Conservation (phyloP, 257 asterid genomes). For the Leonotis leonurus region DNA sequence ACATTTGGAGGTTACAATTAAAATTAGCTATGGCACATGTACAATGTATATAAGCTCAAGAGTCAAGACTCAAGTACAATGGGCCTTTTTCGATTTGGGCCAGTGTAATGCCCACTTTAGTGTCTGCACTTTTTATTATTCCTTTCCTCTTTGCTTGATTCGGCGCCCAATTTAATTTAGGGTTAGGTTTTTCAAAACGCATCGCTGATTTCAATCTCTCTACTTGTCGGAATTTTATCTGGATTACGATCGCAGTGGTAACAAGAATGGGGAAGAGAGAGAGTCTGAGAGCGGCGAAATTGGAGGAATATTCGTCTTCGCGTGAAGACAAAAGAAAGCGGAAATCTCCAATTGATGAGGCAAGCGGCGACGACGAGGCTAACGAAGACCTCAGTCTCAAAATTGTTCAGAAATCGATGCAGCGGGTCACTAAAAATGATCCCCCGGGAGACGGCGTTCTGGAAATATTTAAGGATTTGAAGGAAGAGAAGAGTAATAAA, state of each 20-base stretch:
- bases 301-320: constrained; percentile 20
- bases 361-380: constrained; percentile 51
- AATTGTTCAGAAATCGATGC: constrained; percentile 56
- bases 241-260: background rate
- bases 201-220: background rate
- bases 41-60: too few species aligned
- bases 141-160: too few species aligned
- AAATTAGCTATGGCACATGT: too few species aligned
- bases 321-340: constrained; percentile 28
- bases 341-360: constrained; percentile 12
- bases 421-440: constrained; percentile 18
- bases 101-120: too few species aligned
- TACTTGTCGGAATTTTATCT: background rate
- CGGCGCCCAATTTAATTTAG: too few species aligned
- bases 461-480: constrained; percentile 29
- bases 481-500: constrained; percentile 33
- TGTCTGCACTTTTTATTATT: too few species aligned
- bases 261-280: constrained; percentile 39
- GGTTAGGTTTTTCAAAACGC: constrained; percentile 10
- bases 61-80: too few species aligned
- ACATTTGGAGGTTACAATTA: too few species aligned
- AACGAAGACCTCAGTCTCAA: constrained; percentile 77
- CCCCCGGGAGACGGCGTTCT: constrained; percentile 18
- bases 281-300: constrained; percentile 28
- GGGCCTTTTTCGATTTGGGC: too few species aligned